Evolutionary conservation across 805 yeast species (phyloP).

Genomic region (Starmera pachycereana): DNA sequence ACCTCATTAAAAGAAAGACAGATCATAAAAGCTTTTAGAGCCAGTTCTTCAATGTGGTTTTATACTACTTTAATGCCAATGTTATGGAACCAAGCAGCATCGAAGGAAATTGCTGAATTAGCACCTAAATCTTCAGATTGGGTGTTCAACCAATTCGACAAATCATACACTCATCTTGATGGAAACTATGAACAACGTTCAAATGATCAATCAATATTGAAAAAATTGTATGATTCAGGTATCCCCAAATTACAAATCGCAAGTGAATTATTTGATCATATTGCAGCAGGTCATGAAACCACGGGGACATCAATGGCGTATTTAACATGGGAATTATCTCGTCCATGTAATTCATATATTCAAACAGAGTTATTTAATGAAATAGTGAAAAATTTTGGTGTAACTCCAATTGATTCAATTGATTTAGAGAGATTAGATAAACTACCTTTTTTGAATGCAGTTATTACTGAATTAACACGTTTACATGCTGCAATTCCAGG

Average conservation of each 20-base stretch:
- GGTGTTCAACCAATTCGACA: slow-evolving; percentile 24
- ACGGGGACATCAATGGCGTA: slow-evolving; percentile 58
- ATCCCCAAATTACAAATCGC: slow-evolving; percentile 24
- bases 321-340: slow-evolving; percentile 46
- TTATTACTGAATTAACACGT: slow-evolving; percentile 50
- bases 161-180: slow-evolving; percentile 12
- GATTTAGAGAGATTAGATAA: slow-evolving; percentile 35
- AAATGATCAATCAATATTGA: slow-evolving; percentile 10
- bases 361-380: slow-evolving; percentile 43
- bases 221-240: slow-evolving; percentile 15
- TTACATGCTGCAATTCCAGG: slow-evolving; percentile 69
- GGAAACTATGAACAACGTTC: slow-evolving; percentile 5
- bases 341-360: slow-evolving; percentile 32
- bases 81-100: slow-evolving; percentile 40
- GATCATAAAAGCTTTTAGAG: slow-evolving; percentile 33
- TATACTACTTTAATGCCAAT: slow-evolving; percentile 54
- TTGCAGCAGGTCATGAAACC: slow-evolving; percentile 73
- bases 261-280: slow-evolving; percentile 50
- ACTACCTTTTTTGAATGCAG: slow-evolving; percentile 49
- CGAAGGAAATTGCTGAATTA: slow-evolving; percentile 27
- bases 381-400: slow-evolving; percentile 26
- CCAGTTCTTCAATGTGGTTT: slow-evolving; percentile 51
- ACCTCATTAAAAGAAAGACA: slow-evolving; percentile 28
- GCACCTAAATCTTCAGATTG: slow-evolving; percentile 33
- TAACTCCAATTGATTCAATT: slow-evolving; percentile 10